Conservation (phyloP, 768 basidiomycete species). For the Candolleomyces aberdarensis region DNA sequence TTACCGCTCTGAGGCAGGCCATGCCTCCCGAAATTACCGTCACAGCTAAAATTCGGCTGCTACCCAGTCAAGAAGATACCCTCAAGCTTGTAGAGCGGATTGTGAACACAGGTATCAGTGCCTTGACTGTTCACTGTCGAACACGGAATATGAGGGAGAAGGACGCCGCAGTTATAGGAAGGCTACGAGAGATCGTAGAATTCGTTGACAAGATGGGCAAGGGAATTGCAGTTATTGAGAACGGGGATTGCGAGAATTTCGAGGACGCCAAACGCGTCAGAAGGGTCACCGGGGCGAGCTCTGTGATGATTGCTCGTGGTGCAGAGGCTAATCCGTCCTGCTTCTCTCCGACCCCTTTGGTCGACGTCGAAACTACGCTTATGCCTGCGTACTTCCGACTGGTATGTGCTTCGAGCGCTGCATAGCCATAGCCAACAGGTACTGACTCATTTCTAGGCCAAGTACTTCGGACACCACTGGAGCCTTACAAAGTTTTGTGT, state of each 20-base stretch:
- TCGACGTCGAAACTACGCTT: constrained; percentile 66
- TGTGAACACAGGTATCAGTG: constrained; percentile 81
- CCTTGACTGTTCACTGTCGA: constrained; percentile 92
- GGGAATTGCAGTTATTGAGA: constrained; percentile 87
- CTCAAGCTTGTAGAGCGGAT: constrained; percentile 87
- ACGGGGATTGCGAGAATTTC: constrained; percentile 85
- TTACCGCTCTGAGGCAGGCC: constrained; percentile 68
- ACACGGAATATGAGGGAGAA: constrained; percentile 87
- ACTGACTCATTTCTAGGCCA: constrained; percentile 41
- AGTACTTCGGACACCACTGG: constrained; percentile 79
- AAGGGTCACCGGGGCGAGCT: constrained; percentile 78
- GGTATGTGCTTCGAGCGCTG: constrained; percentile 34
- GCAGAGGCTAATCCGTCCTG: constrained; percentile 92
- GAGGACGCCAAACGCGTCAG: constrained; percentile 77
- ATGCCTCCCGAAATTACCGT: constrained; percentile 80
- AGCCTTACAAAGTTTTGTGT: constrained; percentile 86
- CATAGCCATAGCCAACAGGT: background rate
- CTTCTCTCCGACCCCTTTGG: constrained; percentile 67
- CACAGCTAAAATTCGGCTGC: constrained; percentile 90
- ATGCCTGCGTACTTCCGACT: constrained; percentile 73
- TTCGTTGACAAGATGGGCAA: constrained; percentile 72
- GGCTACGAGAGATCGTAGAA: constrained; percentile 82
- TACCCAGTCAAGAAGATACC: constrained; percentile 86
- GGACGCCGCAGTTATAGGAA: constrained; percentile 74
- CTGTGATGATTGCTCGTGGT: constrained; percentile 94